phyloP scores from a whole-genome alignment of 257 asterid genomes.

The Apocynum venetum region DNA sequence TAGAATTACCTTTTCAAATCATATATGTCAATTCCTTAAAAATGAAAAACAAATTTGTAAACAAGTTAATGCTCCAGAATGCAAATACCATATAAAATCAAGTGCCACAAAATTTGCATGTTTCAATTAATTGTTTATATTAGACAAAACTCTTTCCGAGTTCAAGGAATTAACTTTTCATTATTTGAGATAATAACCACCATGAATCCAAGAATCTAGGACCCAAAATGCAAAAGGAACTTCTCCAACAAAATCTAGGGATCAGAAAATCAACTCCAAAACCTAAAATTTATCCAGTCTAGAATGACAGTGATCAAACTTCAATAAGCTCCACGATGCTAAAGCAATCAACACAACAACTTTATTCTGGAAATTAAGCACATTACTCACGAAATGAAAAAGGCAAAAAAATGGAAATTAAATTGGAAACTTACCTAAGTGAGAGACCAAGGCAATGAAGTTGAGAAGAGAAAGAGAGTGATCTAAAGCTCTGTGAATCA shows the following conservation, averaged over 20 bases:
- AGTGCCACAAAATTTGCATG: neutral
- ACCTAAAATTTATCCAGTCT: neutral
- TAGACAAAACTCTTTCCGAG: neutral
- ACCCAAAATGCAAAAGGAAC: neutral
- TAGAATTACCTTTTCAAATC: neutral
- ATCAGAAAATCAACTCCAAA: neutral
- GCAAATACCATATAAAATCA: neutral
- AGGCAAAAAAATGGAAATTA: neutral
- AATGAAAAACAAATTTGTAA: neutral
- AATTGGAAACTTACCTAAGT: conserved; percentile 36
- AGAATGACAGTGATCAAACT: neutral
- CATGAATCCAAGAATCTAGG: neutral
- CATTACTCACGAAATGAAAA: neutral
- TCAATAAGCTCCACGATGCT: neutral
- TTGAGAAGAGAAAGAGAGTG: conserved; percentile 53
- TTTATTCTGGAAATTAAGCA: neutral
- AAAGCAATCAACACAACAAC: neutral
- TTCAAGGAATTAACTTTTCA: neutral
- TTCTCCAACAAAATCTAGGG: neutral
- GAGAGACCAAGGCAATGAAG: conserved; percentile 24
- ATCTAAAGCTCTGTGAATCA: conserved; percentile 25
- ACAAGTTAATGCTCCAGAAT: neutral
- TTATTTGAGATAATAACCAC: neutral
- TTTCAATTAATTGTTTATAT: neutral
- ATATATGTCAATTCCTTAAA: neutral